Base-by-base conservation (phyloP, 805 yeast species). In the Schwanniomyces pseudopolymorphus region DNA sequence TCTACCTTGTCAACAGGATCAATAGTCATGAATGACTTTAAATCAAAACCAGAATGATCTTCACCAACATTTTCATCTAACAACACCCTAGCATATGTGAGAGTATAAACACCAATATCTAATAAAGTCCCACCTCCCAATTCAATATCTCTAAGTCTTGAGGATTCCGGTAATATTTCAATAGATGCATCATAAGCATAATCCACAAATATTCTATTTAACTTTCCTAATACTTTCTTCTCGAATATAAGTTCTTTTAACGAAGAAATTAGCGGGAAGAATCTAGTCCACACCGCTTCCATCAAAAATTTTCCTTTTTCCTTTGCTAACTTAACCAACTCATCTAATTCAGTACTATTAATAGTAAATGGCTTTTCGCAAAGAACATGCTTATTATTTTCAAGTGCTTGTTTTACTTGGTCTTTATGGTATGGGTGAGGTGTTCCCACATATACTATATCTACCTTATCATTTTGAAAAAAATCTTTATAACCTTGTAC, bases 231-330 rank as follows among this genome's bases (percentile, higher is more conserved):
- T 11, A 66, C 59, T 46, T 69, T 66, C 20, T 76, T 70, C 16
- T 69, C 65, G 49, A 65, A 70, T 17, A 79, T 49, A 46, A 65
- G 59, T 25, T 65, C 47, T 44, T 70, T 57, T 40, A 76, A 58
- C 40, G 65, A 63, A 16, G 56, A 51, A 17, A 73, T 57, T 3
- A 77, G 48, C 2, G 85, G 85, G 64, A 78, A 75, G 51, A 74
- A 78, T 41, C 81, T 66, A 4, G 83, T 73, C 84, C 84, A 79
- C 43, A 78, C 73, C 4, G 79, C 86, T 58, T 81, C 87, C 83
- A 81, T 76, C 31, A 81, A 61, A 49, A 75, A 79, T 41, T 70
- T 55, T 1, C 67, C 64, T 57, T 73, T 70, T 45, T 58, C 49
- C 52, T 66, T 64, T 3, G 85, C 85, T 39, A 72, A 64, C 1